These are phyloP conservation scores for Cyanidium caldarium DNA, from an alignment of 23 red algal species.

Conservation along the genomic window DNA sequence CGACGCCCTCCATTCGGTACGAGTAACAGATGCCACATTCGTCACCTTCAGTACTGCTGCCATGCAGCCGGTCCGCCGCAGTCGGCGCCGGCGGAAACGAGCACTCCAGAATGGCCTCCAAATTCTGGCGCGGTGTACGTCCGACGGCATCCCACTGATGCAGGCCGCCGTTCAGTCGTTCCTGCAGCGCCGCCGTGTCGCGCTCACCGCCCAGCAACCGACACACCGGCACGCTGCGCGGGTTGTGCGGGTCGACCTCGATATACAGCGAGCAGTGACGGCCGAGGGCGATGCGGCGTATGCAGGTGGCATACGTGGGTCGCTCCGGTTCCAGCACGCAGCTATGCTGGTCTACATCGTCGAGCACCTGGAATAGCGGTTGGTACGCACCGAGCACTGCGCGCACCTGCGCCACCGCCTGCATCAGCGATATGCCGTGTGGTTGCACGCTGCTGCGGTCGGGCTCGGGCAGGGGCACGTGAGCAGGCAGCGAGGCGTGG, in stretches of 20 bases:
- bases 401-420: background rate
- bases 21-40: conserved; percentile 1
- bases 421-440: background rate
- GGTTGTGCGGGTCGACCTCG: background rate
- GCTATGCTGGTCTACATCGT: background rate
- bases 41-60: background rate
- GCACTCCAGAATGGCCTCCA: background rate
- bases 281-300: background rate
- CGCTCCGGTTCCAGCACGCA: conserved; percentile 4
- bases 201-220: background rate
- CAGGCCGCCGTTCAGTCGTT: background rate
- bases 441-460: too few relatives aligned
- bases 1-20: background rate
- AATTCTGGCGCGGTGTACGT: background rate
- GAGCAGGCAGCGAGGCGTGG: background rate
- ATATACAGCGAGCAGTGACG: background rate
- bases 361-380: background rate
- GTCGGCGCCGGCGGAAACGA: background rate
- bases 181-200: background rate
- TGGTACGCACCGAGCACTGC: background rate
- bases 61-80: background rate
- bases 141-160: background rate
- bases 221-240: background rate
- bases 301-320: background rate
- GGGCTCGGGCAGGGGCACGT: background rate